Base-by-base conservation (phyloP, 148 eudicot genomes). In the Rhododendron ovatum region DNA sequence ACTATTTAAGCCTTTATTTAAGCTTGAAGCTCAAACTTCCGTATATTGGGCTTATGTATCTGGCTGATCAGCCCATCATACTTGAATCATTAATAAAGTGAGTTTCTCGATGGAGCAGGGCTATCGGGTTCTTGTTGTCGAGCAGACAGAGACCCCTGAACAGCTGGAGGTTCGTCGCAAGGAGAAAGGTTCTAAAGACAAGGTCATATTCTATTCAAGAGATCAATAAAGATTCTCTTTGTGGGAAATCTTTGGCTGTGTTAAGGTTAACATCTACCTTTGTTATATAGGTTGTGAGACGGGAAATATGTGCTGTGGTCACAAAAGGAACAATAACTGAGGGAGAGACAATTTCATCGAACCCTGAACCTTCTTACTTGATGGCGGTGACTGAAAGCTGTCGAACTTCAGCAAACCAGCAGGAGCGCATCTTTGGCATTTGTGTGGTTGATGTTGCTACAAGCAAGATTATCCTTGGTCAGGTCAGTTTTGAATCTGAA, bases 81-180 rank as follows among this genome's bases (percentile, higher is more conserved):
- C 41, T 41, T 41, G 33, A 24, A 48, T 35, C 69, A 45, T 76
- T 28, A 14, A 55, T 85, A 86, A 75, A 78, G 35, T 83, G 51
- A 83, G 28, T 45, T 82, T 73, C 59, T 76, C 78, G 82, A 63
- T 47, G 81, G 85, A 88, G 83, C 94, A 97, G 99, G 99, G 99
- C 50, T 97, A 94, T 88, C 91, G 99, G 82, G 98, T 97, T 84
- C 96, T 97, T 89, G 98, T 97, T 82, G 95, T 97, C 81, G 99
- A 97, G 93, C 99, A 97, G 91, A 95, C 96, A 81, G 99, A 97
- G 91, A 97, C 99, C 47, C 99, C 99, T 83, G 94, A 92, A 63
- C 99, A 97, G 91, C 94, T 95, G 88, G 98, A 95, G 84, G 83
- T 91, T 73, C 99, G 99, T 84, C 93, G 98, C 87, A 93, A 83